phyloP scores from a whole-genome alignment of 2,329 filamentous ascomycete genomes.

The Lecanicillium sp. region DNA sequence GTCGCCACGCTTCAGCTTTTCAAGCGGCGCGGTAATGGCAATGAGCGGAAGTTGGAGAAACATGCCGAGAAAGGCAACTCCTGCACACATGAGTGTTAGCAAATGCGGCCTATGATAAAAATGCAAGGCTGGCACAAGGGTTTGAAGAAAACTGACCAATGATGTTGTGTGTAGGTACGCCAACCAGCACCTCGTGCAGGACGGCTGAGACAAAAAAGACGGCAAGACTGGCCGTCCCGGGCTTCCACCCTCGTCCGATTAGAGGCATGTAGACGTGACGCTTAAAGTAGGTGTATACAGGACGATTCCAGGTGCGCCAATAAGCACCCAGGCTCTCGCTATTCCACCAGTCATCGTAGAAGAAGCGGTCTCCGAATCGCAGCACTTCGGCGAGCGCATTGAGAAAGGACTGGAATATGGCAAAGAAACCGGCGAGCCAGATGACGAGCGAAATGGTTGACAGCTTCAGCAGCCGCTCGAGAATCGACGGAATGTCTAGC shows the following conservation, averaged over 20 bases:
- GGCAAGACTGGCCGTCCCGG: conserved; percentile 59
- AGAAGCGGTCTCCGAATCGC: conserved; percentile 84
- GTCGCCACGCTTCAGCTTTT: conserved; percentile 63
- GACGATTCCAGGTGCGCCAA: conserved; percentile 97
- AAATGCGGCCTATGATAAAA: conserved; percentile 2
- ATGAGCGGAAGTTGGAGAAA: conserved; percentile 87
- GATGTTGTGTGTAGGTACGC: conserved; percentile 88
- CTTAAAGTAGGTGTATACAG: conserved; percentile 94
- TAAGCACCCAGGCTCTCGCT: conserved; percentile 76
- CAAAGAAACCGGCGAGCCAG: conserved; percentile 97
- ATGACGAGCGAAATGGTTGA: conserved; percentile 92
- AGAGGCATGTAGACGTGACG: conserved; percentile 87
- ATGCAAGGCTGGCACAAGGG: neutral
- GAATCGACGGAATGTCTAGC: conserved; percentile 70
- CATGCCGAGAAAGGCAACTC: conserved; percentile 92
- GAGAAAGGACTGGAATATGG: conserved; percentile 84
- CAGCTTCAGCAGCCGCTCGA: conserved; percentile 87
- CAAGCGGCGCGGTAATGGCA: conserved; percentile 65
- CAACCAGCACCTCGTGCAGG: conserved; percentile 86
- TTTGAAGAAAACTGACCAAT: conserved; percentile 50
- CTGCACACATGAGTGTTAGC: conserved; percentile 34
- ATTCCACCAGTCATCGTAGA: conserved; percentile 99
- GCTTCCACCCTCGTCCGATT: conserved; percentile 72
- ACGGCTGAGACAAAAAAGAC: conserved; percentile 87
- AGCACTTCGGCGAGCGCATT: conserved; percentile 88